Evolutionary conservation across 2,329 filamentous ascomycete species (phyloP).

Genomic region (Stachybotrys echinatus): DNA sequence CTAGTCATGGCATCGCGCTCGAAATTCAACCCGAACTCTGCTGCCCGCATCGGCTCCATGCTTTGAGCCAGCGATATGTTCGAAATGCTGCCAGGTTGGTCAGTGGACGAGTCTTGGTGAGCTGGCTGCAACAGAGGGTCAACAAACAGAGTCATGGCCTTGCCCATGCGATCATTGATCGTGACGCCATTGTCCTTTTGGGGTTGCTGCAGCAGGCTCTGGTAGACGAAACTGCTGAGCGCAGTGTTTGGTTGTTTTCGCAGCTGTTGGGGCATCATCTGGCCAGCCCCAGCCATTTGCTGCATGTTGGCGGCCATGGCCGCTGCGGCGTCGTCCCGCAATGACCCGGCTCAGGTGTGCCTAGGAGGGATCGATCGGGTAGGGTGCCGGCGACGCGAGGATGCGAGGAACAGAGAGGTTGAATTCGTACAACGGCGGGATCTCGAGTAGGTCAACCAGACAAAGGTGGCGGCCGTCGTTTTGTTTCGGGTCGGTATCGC

Average conservation of each 20-base stretch:
- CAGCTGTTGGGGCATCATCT: constrained; percentile 39
- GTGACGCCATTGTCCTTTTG: constrained; percentile 29
- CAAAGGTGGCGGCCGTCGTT: background rate
- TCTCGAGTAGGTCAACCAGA: background rate
- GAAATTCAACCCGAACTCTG: constrained; percentile 36
- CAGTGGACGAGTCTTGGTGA: background rate
- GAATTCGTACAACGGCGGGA: constrained; percentile 1
- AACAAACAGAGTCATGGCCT: constrained; percentile 34
- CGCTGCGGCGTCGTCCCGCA: constrained; percentile 22
- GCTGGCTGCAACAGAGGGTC: background rate
- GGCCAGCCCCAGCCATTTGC: constrained; percentile 46
- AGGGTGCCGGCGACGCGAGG: background rate
- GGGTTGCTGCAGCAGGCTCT: constrained; percentile 28
- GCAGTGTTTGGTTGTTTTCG: background rate
- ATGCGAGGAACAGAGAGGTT: background rate
- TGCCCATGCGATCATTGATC: constrained; percentile 35
- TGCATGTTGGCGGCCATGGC: constrained; percentile 58
- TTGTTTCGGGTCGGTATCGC: background rate
- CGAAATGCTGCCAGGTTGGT: constrained; percentile 35
- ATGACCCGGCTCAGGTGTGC: constrained; percentile 11
- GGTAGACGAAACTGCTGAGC: constrained; percentile 25
- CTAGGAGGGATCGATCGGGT: constrained; percentile 4
- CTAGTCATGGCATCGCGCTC: constrained; percentile 43
- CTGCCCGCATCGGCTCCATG: constrained; percentile 34
- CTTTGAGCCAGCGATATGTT: constrained; percentile 42